phyloP scores from a whole-genome alignment of 108 stramenopile species.

The Skeletonema grethae region DNA sequence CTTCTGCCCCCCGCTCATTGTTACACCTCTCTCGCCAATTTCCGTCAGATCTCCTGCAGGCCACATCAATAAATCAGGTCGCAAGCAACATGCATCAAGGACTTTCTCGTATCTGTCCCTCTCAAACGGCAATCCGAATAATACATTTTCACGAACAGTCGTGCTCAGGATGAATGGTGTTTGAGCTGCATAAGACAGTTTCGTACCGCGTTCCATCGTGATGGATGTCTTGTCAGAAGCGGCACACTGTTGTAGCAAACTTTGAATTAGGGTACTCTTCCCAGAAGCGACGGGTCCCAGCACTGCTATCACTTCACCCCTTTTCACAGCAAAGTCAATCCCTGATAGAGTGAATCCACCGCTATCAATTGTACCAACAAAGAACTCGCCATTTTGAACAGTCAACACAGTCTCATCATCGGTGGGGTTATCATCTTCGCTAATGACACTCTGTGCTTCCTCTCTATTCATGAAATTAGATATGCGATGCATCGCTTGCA shows the following conservation, averaged over 20 bases:
- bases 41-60: constrained; percentile 70
- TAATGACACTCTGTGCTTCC: constrained; percentile 8
- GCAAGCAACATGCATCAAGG: constrained; percentile 81
- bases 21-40: constrained; percentile 90
- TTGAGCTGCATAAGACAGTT: constrained; percentile 90
- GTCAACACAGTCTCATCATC: background rate
- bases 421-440: background rate
- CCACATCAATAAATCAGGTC: constrained; percentile 65
- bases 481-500: constrained; percentile 64
- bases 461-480: constrained; percentile 62
- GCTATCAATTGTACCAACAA: constrained; percentile 14
- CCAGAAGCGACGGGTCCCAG: constrained; percentile 70
- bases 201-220: constrained; percentile 40
- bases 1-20: constrained; percentile 86
- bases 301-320: constrained; percentile 62
- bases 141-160: constrained; percentile 92
- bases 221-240: constrained; percentile 16
- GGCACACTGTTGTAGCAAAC: constrained; percentile 75
- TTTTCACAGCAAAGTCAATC: constrained; percentile 49
- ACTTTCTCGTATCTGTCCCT: constrained; percentile 77
- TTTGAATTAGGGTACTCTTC: constrained; percentile 75
- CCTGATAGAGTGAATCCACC: constrained; percentile 53
- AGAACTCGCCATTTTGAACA: constrained; percentile 33
- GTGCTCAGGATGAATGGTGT: constrained; percentile 93
- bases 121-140: constrained; percentile 88